A percentile compares a stretch with the other conserved stretches of the same genome.
Evolutionary conservation across 805 yeast genomes (phyloP).

Genomic region (Kurtzmaniella cleridarum): DNA sequence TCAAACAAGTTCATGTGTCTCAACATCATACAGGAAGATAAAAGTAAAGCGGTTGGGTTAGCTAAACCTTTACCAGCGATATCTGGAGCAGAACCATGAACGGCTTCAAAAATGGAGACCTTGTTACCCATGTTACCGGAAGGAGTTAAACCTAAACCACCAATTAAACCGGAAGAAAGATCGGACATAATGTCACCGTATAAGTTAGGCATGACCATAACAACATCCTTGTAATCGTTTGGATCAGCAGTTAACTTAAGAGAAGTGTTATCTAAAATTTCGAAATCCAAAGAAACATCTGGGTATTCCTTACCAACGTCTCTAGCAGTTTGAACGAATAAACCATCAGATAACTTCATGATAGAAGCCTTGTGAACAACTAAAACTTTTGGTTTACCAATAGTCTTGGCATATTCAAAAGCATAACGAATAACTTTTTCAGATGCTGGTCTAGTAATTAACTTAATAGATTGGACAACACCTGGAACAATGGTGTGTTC

Average conservation of each 20-base stretch:
- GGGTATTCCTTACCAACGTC: slow-evolving; percentile 90
- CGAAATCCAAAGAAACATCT: slow-evolving; percentile 75
- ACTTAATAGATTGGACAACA: slow-evolving; percentile 95
- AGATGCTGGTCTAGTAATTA: slow-evolving; percentile 93
- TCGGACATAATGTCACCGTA: slow-evolving; percentile 99
- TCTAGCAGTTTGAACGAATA: slow-evolving; percentile 87
- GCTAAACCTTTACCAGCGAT: slow-evolving; percentile 99
- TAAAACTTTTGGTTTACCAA: slow-evolving; percentile 79
- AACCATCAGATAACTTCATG: slow-evolving; percentile 97
- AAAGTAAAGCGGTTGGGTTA: slow-evolving; percentile 95
- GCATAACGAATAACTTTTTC: slow-evolving; percentile 97
- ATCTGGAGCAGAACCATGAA: slow-evolving; percentile 99
- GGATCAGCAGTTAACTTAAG: slow-evolving; percentile 89
- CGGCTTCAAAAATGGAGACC: slow-evolving; percentile 98
- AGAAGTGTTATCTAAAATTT: slow-evolving; percentile 93
- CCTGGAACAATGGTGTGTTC: slow-evolving; percentile 98
- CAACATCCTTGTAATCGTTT: slow-evolving; percentile 76
- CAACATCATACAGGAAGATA: slow-evolving; percentile 98
- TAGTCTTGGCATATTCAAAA: slow-evolving; percentile 88
- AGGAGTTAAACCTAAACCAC: slow-evolving; percentile 98
- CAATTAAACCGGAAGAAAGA: slow-evolving; percentile 94
- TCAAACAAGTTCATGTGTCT: slow-evolving; percentile 91
- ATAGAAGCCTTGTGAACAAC: slow-evolving; percentile 98
- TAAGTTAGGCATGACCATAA: slow-evolving; percentile 98
- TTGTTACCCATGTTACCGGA: slow-evolving; percentile 99